Conservation (phyloP, 2,329 filamentous ascomycete genomes). For the Arthrobotrys iridis region DNA sequence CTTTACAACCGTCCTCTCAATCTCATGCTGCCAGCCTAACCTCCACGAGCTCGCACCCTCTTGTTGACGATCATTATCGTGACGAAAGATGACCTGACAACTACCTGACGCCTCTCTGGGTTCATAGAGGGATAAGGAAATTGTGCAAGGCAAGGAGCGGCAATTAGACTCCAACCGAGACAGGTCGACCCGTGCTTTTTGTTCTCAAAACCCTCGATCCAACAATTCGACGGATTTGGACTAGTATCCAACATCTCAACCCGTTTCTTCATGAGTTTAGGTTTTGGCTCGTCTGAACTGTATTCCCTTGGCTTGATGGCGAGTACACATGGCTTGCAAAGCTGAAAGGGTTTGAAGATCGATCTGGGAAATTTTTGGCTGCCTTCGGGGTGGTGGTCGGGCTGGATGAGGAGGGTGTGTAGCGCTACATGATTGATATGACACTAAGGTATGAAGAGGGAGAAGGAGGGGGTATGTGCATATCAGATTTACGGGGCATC, state of each 20-base stretch:
- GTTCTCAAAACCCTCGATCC: background rate
- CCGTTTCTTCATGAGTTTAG: background rate
- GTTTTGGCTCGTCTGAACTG: background rate
- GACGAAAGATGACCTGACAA: conserved; percentile 3
- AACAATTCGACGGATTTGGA: conserved; percentile 34
- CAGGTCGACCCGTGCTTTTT: conserved; percentile 32
- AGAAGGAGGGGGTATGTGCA: background rate
- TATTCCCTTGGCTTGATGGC: background rate
- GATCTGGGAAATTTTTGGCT: background rate
- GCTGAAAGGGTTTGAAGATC: background rate
- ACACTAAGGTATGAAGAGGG: conserved; percentile 2
- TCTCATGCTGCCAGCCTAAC: conserved; percentile 1
- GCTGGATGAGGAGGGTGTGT: background rate
- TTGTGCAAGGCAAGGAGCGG: conserved; percentile 16
- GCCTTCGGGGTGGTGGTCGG: background rate
- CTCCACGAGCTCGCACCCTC: conserved; percentile 2
- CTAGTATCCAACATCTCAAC: conserved; percentile 32
- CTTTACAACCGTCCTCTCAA: conserved; percentile 7
- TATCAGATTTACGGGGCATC: conserved; percentile 10
- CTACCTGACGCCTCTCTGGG: too few species aligned
- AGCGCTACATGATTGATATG: conserved; percentile 7
- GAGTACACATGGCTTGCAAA: background rate
- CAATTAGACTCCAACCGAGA: conserved; percentile 37
- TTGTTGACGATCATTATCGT: conserved; percentile 21
- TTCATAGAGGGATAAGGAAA: background rate